A percentile compares a stretch with the other conserved stretches of the same genome.
Evolutionary conservation across 768 basidiomycete genomes (phyloP).

Genomic region (Boletus reticuloceps): DNA sequence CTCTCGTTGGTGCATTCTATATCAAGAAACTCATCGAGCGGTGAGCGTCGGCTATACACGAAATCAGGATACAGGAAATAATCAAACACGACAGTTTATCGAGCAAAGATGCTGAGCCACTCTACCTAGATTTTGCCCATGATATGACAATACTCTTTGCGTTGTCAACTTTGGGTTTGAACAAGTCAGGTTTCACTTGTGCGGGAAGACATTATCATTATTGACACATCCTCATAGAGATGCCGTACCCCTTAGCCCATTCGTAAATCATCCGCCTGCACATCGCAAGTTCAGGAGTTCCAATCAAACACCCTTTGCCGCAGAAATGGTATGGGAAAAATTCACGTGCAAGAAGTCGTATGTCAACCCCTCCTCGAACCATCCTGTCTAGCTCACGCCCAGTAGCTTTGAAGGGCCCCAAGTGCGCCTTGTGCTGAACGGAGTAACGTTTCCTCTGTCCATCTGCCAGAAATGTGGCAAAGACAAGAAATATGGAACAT

Average conservation of each 20-base stretch:
- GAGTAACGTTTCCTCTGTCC: conserved; percentile 36
- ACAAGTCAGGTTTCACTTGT: conserved; percentile 22
- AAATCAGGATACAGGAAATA: neutral
- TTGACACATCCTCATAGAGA: conserved; percentile 28
- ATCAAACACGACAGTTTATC: conserved; percentile 25
- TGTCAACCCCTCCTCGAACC: neutral
- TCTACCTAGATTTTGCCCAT: conserved; percentile 44
- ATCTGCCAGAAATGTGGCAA: conserved; percentile 27
- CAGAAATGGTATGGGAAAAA: conserved; percentile 42
- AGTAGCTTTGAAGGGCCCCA: conserved; percentile 34
- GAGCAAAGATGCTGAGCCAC: conserved; percentile 27
- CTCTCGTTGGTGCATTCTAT: conserved; percentile 36
- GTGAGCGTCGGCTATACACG: conserved; percentile 8
- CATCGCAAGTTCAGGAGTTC: conserved; percentile 37
- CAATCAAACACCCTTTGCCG: conserved; percentile 39
- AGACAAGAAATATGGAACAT: conserved; percentile 36
- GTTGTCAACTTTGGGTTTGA: conserved; percentile 38
- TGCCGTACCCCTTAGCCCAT: conserved; percentile 26
- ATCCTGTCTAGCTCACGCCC: neutral
- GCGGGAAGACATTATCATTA: too few species aligned
- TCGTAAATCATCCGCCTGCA: conserved; percentile 19
- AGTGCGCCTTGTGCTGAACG: conserved; percentile 41
- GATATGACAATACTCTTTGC: conserved; percentile 37
- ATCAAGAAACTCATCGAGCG: conserved; percentile 40
- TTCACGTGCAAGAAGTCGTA: conserved; percentile 39